Percentiles rank a stretch among this genome's conserved stretches.
Conservation (phyloP, 495 filamentous ascomycete genomes). For the Bryoglossum gracile region DNA sequence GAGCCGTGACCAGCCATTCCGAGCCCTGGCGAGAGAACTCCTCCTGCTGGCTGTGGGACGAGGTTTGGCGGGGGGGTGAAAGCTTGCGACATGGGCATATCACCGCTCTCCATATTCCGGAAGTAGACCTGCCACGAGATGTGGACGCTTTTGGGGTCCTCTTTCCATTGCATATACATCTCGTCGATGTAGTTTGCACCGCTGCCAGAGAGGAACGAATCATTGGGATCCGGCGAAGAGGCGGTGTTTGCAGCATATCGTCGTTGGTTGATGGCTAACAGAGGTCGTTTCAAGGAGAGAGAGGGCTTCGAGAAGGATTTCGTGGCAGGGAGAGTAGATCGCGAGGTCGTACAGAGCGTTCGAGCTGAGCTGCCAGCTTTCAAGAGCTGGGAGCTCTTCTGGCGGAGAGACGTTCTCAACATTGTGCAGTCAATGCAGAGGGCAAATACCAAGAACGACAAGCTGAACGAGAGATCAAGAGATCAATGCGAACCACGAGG, state of each 20-base stretch:
- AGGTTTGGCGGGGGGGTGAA: conserved; percentile 93
- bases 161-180: conserved; percentile 98
- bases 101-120: conserved; percentile 95
- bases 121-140: conserved; percentile 99
- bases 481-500: conserved; percentile 4
- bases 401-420: conserved; percentile 45
- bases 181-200: conserved; percentile 98
- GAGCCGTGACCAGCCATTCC: conserved; percentile 63
- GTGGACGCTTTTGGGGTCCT: conserved; percentile 88
- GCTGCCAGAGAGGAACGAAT: conserved; percentile 91
- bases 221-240: conserved; percentile 64
- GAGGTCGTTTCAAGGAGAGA: conserved; percentile 37
- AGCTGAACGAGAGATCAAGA: conserved; percentile 1
- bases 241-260: conserved; percentile 39
- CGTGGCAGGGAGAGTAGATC: conserved; percentile 32
- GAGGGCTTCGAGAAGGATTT: conserved; percentile 10
- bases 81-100: conserved; percentile 93
- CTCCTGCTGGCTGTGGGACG: conserved; percentile 69
- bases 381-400: conserved; percentile 44
- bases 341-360: conserved; percentile 40
- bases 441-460: conserved; percentile 2
- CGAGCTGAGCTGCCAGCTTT: conserved; percentile 42
- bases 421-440: conserved; percentile 31
- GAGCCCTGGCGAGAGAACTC: conserved; percentile 66
- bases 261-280: conserved; percentile 42